Evolutionary conservation across 306 rosid genomes (phyloP).

Genomic region (Canavalia ensiformis): DNA sequence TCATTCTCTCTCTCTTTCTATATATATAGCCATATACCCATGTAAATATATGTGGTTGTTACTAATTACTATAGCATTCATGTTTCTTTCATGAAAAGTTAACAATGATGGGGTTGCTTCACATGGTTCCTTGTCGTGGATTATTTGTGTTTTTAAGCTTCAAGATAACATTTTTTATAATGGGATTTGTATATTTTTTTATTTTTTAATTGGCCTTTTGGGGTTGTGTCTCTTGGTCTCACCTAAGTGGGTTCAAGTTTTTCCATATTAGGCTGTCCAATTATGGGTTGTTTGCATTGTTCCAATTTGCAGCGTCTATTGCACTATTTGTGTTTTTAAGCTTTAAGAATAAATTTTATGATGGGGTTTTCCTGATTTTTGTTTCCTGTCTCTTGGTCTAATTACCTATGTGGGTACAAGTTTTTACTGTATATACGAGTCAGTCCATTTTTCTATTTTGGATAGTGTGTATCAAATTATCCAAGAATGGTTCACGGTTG

Average conservation of each 20-base stretch:
- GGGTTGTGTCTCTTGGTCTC: constrained; percentile 1
- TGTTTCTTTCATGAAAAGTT: constrained; percentile 10
- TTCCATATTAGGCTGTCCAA: not conserved
- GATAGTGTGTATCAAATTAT: not conserved
- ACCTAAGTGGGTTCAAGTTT: constrained; percentile 62
- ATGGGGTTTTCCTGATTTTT: no score
- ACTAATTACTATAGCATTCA: not conserved
- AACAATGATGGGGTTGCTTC: not conserved
- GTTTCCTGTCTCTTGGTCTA: no score
- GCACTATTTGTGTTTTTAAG: no score
- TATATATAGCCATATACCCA: not conserved
- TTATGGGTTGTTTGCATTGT: no score
- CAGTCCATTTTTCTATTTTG: no score
- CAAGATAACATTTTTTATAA: not conserved
- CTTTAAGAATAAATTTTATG: no score
- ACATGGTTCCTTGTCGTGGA: not conserved
- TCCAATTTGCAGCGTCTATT: no score
- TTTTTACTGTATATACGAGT: no score
- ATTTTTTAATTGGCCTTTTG: not conserved
- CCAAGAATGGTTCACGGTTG: not conserved
- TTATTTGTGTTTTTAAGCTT: not conserved
- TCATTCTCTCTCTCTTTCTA: not conserved
- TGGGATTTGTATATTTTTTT: not conserved
- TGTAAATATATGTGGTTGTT: not conserved
- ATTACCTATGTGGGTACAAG: no score